Conservation (phyloP, 176 grass and related monocot genomes). For the Saccharum spontaneum region DNA sequence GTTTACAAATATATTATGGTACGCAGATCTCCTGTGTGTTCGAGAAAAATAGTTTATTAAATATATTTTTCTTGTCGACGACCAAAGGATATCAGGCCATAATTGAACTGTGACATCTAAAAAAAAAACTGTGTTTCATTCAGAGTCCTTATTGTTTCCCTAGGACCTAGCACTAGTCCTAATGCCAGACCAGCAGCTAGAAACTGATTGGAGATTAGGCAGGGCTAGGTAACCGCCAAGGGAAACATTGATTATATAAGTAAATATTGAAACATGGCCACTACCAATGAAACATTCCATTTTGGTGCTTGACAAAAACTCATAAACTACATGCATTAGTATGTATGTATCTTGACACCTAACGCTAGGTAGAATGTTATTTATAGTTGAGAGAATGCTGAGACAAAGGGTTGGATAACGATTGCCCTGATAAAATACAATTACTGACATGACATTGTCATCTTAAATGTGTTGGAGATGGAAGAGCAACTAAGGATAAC, state of each 20-base stretch:
- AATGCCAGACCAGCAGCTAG: background rate
- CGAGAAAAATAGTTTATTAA: background rate
- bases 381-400: background rate
- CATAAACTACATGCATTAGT: background rate
- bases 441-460: background rate
- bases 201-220: background rate
- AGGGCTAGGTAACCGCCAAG: background rate
- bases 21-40: background rate
- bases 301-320: background rate
- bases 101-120: background rate
- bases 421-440: background rate
- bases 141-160: background rate
- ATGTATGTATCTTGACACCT: background rate
- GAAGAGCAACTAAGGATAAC: constrained; percentile 2
- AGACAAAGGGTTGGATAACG: too few species aligned
- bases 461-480: background rate
- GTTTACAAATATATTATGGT: background rate
- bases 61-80: background rate
- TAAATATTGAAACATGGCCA: background rate
- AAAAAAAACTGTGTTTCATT: background rate
- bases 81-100: background rate
- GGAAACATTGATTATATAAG: background rate
- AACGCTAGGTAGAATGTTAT: background rate
- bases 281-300: background rate
- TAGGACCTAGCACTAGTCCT: background rate